Base-by-base conservation (phyloP, 2,329 filamentous ascomycete genomes). In the Colletotrichum sansevieriae region DNA sequence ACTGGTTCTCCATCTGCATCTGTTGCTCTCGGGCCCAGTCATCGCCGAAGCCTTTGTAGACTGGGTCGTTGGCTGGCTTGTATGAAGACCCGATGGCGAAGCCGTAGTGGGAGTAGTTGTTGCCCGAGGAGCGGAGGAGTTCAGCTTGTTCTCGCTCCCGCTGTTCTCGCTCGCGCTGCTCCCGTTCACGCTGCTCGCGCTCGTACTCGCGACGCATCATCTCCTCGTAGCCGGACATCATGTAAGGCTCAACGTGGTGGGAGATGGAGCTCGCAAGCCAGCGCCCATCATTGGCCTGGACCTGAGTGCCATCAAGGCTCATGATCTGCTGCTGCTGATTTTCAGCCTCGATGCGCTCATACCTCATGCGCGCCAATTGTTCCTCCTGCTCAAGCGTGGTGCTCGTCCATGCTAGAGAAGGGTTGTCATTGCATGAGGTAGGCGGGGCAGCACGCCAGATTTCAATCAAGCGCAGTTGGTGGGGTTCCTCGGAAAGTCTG, bases 401-500 rank as follows among this genome's bases (percentile, higher is more conserved):
- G 74, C 77, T 84, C 70, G 78, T 83, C 84, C 84, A 87, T 3
- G 85, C 84, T 10, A 88, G 76, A 10, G 83, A 80, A 2, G 84
- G 82, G 71, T 88, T 87, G 62, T 87, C 85, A 56, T 82, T 83
- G 67, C 78, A 82, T 70, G 86, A 87, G 47, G 84, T 86, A 0
- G 92, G 92, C 22, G 92, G 92, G 66, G 89, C 93, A 72, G 95
- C 93, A 68, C 89, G 90, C 94, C 94, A 97, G 15, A 97, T 88
- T 77, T 97, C 91, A 44, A 97, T 84, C 15, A 97, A 85, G 22
- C 93, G 88, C 65, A 90, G 81, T 75, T 91, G 89, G 78, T 97
- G 93, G 49, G 90, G 84, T 25, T 87, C 82, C 65, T 92, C 90
- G 60, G 93, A 93, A 70, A 90, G 89, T 72, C 88, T 88, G 83